A percentile compares a stretch with the other conserved stretches of the same genome.
Evolutionary conservation across 495 filamentous ascomycete genomes (phyloP).

Genomic region (Penicillium coffeae): DNA sequence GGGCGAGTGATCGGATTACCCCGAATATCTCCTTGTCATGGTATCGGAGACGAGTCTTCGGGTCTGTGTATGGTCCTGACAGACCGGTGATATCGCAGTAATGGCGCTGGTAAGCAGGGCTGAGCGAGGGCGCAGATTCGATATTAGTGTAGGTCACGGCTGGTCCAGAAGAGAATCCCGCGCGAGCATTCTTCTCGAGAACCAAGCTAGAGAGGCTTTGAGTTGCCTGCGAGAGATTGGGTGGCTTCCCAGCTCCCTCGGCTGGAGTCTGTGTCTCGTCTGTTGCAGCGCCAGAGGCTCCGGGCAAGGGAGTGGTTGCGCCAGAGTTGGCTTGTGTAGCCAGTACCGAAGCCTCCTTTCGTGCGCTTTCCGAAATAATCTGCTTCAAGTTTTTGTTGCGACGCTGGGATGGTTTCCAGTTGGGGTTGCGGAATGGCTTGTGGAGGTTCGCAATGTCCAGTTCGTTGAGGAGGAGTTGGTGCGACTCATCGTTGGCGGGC

Average conservation of each 20-base stretch:
- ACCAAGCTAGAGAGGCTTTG: constrained; percentile 81
- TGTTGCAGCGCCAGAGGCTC: constrained; percentile 50
- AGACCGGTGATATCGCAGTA: constrained; percentile 97
- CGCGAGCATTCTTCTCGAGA: constrained; percentile 64
- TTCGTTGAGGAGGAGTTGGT: constrained; percentile 67
- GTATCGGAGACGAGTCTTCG: constrained; percentile 87
- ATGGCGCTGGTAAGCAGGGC: constrained; percentile 65
- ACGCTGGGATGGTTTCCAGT: constrained; percentile 87
- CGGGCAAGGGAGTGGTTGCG: constrained; percentile 63
- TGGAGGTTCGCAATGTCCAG: constrained; percentile 81
- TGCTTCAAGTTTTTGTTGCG: constrained; percentile 99
- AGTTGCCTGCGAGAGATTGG: constrained; percentile 78
- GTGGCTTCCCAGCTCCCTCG: constrained; percentile 46
- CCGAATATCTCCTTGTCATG: constrained; percentile 85
- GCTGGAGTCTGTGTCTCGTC: constrained; percentile 56
- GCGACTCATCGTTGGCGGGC: constrained; percentile 44
- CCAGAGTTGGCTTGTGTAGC: constrained; percentile 81
- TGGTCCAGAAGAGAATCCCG: constrained; percentile 50
- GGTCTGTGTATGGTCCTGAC: constrained; percentile 82
- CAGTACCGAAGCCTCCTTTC: constrained; percentile 76
- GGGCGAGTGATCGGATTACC: constrained; percentile 68
- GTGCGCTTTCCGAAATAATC: constrained; percentile 82
- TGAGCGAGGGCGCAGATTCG: constrained; percentile 80
- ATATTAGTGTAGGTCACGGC: constrained; percentile 92
- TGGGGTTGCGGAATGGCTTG: constrained; percentile 80